Evolutionary conservation across 192 early-diverging fungal species (phyloP).

Genomic region (Backusella morwellensis): DNA sequence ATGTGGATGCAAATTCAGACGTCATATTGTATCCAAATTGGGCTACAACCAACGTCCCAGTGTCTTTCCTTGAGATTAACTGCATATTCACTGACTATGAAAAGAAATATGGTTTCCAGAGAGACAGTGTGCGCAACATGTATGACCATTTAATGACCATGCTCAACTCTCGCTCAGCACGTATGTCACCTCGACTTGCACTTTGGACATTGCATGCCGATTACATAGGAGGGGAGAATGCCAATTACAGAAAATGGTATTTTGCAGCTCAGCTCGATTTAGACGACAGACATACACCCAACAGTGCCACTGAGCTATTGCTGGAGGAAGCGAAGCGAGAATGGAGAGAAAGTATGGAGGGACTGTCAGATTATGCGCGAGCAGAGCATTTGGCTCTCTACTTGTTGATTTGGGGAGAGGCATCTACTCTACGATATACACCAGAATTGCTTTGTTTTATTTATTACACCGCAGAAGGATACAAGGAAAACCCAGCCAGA

Average conservation of each 20-base stretch:
- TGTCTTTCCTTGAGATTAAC: conserved; percentile 39
- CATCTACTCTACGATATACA: conserved; percentile 58
- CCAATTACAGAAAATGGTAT: conserved; percentile 70
- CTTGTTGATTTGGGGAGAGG: conserved; percentile 68
- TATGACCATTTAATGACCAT: conserved; percentile 63
- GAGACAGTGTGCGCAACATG: conserved; percentile 63
- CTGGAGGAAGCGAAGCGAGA: conserved; percentile 37
- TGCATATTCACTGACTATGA: conserved; percentile 54
- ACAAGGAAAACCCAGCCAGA: conserved; percentile 19
- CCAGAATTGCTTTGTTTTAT: conserved; percentile 65
- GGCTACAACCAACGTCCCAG: conserved; percentile 5
- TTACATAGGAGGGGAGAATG: conserved; percentile 65
- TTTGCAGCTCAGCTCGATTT: conserved; percentile 63
- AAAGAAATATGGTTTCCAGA: conserved; percentile 62
- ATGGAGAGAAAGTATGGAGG: conserved; percentile 61
- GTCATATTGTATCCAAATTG: conserved; percentile 16
- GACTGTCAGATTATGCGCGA: conserved; percentile 56
- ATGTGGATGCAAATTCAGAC: not conserved
- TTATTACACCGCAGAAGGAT: conserved; percentile 56
- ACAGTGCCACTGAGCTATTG: conserved; percentile 11
- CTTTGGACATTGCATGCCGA: conserved; percentile 62
- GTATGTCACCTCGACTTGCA: conserved; percentile 62
- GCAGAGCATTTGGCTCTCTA: conserved; percentile 58
- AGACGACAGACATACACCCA: conserved; percentile 27
- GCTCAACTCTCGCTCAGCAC: conserved; percentile 63